These are phyloP conservation scores for Talaromyces sp. DNA, from an alignment of 2,329 filamentous ascomycete genomes.

Conservation along the genomic window DNA sequence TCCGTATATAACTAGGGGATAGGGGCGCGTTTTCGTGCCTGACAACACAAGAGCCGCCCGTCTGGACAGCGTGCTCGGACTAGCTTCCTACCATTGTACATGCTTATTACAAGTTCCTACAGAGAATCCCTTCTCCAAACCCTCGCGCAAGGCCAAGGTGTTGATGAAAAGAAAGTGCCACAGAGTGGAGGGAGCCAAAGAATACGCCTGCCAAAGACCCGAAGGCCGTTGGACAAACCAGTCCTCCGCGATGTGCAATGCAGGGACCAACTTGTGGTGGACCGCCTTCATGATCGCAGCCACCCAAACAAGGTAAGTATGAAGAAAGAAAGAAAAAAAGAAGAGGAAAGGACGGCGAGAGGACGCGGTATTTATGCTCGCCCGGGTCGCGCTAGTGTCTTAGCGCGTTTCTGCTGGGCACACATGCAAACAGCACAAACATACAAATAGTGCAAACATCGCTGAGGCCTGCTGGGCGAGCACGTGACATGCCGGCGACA, in stretches of 20 bases:
- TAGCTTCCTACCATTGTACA: no score
- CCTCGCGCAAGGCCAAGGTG: slow-evolving; percentile 27
- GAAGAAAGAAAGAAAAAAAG: slow-evolving; percentile 41
- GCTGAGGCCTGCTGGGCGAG: not conserved
- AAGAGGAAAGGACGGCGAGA: slow-evolving; percentile 16
- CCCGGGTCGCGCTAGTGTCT: not conserved
- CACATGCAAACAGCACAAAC: slow-evolving; percentile 4
- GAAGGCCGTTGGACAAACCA: slow-evolving; percentile 45
- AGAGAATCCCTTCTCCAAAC: slow-evolving; percentile 28
- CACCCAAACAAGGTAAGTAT: slow-evolving; percentile 50
- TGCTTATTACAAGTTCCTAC: no score
- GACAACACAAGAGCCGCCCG: no score
- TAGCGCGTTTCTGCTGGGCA: slow-evolving; percentile 16
- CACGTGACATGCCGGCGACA: slow-evolving; percentile 21
- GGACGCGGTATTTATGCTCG: slow-evolving; percentile 26
- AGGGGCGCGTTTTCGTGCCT: no score
- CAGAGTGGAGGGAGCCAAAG: slow-evolving; percentile 41
- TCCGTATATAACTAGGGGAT: no score
- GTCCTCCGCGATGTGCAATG: slow-evolving; percentile 55
- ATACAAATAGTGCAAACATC: slow-evolving; percentile 5
- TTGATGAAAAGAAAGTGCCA: slow-evolving; percentile 37
- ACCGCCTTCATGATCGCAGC: slow-evolving; percentile 43
- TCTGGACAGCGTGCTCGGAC: no score
- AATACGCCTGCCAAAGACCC: slow-evolving; percentile 46
- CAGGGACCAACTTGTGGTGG: slow-evolving; percentile 46